These are phyloP conservation scores for Copromyces sp. DNA, from an alignment of 495 filamentous ascomycete species.

Conservation along the genomic window DNA sequence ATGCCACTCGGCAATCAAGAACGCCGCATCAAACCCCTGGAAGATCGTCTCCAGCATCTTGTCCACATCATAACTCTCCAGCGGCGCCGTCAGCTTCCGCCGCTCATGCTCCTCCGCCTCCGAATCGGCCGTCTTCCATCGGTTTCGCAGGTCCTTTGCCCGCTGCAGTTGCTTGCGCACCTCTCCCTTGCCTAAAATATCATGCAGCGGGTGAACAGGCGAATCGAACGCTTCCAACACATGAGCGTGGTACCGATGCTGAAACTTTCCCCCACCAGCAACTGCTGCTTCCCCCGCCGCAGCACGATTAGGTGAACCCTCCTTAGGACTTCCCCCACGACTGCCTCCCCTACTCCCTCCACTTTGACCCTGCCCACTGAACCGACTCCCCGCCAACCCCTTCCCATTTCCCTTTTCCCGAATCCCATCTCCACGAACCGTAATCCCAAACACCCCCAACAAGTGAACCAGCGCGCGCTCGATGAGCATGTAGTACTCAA, in stretches of 20 bases:
- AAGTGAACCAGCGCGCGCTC: conserved; percentile 55
- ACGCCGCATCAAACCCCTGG: conserved; percentile 29
- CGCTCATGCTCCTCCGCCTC: conserved; percentile 6
- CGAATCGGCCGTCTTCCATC: conserved; percentile 53
- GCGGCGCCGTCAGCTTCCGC: conserved; percentile 22
- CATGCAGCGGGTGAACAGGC: conserved; percentile 38
- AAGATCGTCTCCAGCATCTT: conserved; percentile 39
- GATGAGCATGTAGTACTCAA: conserved; percentile 58
- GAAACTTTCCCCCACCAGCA: neutral
- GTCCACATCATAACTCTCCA: conserved; percentile 47
- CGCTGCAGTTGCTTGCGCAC: conserved; percentile 39
- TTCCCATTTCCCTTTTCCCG: neutral
- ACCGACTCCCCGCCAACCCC: conserved; percentile 1
- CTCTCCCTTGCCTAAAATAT: conserved; percentile 37
- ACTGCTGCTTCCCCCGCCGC: neutral
- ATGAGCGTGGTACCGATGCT: conserved; percentile 54
- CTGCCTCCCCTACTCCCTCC: conserved; percentile 2
- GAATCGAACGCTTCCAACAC: conserved; percentile 47
- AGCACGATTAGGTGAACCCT: neutral
- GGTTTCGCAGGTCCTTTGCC: conserved; percentile 56
- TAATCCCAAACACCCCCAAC: conserved; percentile 45
- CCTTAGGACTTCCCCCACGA: conserved; percentile 1
- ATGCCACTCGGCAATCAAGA: conserved; percentile 17
- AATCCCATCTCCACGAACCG: conserved; percentile 21
- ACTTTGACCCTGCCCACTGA: neutral